Percentiles rank a stretch among this genome's conserved stretches.
phyloP scores from a whole-genome alignment of 2,329 filamentous ascomycete species.

The Fusarium piperis region DNA sequence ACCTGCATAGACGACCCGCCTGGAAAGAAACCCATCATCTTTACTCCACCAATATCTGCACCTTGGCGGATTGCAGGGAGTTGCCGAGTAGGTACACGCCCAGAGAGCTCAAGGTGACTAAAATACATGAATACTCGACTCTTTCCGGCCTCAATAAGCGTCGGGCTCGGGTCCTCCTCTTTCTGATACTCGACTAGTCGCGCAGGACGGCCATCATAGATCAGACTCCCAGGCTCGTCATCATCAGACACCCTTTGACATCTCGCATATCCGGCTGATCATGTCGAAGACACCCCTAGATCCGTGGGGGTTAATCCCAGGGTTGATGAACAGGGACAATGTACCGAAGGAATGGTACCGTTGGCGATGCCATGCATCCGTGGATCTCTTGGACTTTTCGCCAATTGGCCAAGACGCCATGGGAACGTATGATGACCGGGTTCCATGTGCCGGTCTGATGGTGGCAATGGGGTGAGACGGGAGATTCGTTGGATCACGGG shows the following conservation, averaged over 20 bases:
- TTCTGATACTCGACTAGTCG: not conserved
- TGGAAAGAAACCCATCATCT: not conserved
- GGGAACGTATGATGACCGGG: not conserved
- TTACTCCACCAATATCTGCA: not conserved
- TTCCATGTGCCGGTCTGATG: not conserved
- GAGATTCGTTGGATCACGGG: not conserved
- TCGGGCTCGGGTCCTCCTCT: too few relatives aligned
- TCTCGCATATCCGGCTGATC: not conserved
- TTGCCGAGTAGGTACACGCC: not conserved
- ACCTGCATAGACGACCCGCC: not conserved
- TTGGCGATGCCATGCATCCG: not conserved
- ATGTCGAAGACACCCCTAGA: not conserved
- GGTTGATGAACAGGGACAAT: not conserved
- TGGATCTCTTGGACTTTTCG: not conserved
- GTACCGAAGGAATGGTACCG: not conserved
- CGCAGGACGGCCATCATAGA: too few relatives aligned
- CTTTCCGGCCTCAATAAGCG: too few relatives aligned
- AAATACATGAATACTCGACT: too few relatives aligned
- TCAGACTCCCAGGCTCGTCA: not conserved
- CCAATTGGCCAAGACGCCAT: not conserved
- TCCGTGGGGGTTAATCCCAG: not conserved
- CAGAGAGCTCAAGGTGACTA: too few relatives aligned
- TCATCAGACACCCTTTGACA: not conserved
- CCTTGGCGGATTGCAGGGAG: not conserved
- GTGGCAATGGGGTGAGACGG: not conserved